Base-by-base conservation (phyloP, 768 basidiomycete species). In the Suillus subalutaceus region DNA sequence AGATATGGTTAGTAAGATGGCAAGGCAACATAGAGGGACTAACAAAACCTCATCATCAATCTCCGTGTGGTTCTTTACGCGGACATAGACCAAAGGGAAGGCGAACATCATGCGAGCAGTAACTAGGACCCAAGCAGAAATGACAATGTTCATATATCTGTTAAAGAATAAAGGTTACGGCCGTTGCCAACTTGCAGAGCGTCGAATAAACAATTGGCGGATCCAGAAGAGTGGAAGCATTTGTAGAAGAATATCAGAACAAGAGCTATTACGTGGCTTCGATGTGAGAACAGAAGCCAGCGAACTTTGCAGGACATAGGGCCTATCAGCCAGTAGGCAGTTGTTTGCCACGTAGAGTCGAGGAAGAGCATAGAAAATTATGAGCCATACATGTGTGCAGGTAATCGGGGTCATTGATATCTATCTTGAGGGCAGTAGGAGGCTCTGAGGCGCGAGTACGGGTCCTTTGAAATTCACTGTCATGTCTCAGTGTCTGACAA, bases 201-300 rank as follows among this genome's bases (percentile, higher is more conserved):
- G 77, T 92, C 90, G 15, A 84, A 86, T 89, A 91, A 20, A 84
- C 75, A 18, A 44, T 88, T n/a, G 6, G 88, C 90, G 30, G 85
- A 89, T 63, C 88, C 90, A 6, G 89, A 88, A 13, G 88, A 89
- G 70, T 91, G 90, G 57, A 92, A 80, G 9, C 88, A 89, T 72
- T 91, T 89, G 69, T 90, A 43, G 43, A 16, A 16, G 10, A 35
- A n/a, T 18, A 58, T 63, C 16, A 67, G 65, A 37, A 41, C 35
- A 6, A 10, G n/a, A 50, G 26, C 50, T 55, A n/a, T 50, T 58
- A 46, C 43, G 38, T 48, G 26, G 30, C 79, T 41, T 40, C 18
- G 15, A 60, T 6, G 18, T 30, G 20, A 38, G 68, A 16, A 84
- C 74, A 83, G 64, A 80, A 74, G 1, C 83, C 83, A 4, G 82